Conservation (phyloP, 305 asterid species). For the Solanum hybrid region DNA sequence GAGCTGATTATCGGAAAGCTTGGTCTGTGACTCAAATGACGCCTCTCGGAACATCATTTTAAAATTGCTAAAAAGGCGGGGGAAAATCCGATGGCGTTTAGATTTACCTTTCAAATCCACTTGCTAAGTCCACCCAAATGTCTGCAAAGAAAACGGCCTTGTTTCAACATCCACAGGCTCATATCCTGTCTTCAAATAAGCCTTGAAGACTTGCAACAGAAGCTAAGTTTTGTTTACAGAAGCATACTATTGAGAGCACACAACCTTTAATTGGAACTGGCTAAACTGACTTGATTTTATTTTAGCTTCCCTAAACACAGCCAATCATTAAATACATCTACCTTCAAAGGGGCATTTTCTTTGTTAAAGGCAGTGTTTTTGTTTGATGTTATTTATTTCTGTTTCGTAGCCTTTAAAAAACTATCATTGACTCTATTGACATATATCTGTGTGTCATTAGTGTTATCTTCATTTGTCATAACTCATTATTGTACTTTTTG, state of each 20-base stretch:
- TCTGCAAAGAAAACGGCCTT: neutral
- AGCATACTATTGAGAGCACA: neutral
- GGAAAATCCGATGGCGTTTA: neutral
- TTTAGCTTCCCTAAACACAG: neutral
- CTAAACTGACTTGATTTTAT: neutral
- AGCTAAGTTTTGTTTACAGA: neutral
- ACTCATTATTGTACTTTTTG: neutral
- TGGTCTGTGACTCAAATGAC: neutral
- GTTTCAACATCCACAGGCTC: neutral
- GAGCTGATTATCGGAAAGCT: neutral
- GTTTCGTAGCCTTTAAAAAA: neutral
- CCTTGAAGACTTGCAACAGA: neutral
- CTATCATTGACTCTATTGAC: neutral
- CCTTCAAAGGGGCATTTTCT: neutral
- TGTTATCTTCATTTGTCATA: neutral
- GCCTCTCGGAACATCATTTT: neutral
- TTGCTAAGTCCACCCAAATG: neutral
- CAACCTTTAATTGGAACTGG: neutral
- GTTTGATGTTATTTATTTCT: neutral
- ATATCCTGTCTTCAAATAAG: neutral
- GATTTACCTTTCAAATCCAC: neutral
- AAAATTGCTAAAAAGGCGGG: neutral
- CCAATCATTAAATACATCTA: neutral
- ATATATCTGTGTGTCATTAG: neutral
- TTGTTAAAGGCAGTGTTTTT: neutral